Evolutionary conservation across 257 asterid genomes (phyloP).

Genomic region (Ligustrum vulgare): DNA sequence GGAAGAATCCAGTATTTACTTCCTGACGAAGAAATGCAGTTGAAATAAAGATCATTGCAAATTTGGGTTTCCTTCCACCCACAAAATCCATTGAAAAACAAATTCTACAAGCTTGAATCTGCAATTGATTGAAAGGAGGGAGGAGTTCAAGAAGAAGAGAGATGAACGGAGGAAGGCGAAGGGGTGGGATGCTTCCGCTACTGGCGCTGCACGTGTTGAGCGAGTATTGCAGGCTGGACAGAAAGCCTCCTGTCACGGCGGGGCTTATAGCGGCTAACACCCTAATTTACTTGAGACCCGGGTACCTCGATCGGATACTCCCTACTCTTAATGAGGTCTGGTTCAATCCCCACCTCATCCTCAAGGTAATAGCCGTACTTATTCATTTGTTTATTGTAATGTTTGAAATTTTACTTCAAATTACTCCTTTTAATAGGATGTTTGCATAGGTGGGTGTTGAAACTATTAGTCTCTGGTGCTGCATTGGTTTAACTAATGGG

Average conservation of each 20-base stretch:
- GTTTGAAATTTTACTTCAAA: not conserved
- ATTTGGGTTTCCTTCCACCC: not conserved
- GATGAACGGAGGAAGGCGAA: conserved; percentile 56
- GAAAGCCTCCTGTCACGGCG: conserved; percentile 91
- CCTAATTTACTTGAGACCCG: conserved; percentile 67
- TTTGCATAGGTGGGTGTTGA: not conserved
- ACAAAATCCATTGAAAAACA: not conserved
- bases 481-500: not conserved
- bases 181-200: conserved; percentile 69
- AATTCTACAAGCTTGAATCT: not conserved
- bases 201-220: conserved; percentile 64
- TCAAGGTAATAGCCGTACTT: conserved; percentile 51
- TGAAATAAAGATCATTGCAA: not conserved
- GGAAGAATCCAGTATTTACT: not conserved
- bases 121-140: not conserved
- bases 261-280: conserved; percentile 77
- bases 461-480: not conserved
- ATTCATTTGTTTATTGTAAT: not conserved
- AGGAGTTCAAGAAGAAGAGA: not conserved
- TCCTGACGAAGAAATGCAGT: not conserved
- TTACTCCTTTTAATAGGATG: not conserved
- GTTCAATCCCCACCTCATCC: conserved; percentile 84
- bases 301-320: conserved; percentile 42
- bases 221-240: conserved; percentile 62
- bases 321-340: conserved; percentile 71